Percentiles rank a stretch among this genome's conserved stretches.
phyloP scores from a whole-genome alignment of 2,329 filamentous ascomycete genomes.

The Ceratocystis cacaofunesta region DNA sequence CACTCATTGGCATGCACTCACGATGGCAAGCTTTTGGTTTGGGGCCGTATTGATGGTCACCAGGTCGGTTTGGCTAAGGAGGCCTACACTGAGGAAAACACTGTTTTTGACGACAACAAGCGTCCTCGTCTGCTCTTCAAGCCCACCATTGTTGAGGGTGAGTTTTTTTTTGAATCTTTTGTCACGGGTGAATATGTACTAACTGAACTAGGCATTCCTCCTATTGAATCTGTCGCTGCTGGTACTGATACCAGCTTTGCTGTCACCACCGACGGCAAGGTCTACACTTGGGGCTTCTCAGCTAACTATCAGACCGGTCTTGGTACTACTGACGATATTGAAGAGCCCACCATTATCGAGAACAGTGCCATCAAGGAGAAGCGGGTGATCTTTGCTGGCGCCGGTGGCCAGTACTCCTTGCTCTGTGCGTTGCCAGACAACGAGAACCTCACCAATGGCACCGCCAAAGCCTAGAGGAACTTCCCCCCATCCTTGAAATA shows the following conservation, averaged over 20 bases:
- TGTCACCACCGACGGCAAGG: conserved; percentile 53
- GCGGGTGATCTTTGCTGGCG: conserved; percentile 62
- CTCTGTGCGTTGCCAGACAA: conserved; percentile 33
- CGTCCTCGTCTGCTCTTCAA: conserved; percentile 48
- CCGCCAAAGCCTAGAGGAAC: conserved; percentile 12
- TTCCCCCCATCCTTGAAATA: not conserved
- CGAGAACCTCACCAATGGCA: conserved; percentile 22
- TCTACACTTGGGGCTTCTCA: conserved; percentile 69
- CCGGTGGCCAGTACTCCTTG: conserved; percentile 73
- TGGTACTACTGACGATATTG: conserved; percentile 51
- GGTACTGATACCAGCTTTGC: conserved; percentile 63
- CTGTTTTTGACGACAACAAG: conserved; percentile 48
- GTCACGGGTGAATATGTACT: no score
- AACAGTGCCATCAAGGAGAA: conserved; percentile 68
- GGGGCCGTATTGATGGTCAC: conserved; percentile 41
- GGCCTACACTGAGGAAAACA: conserved; percentile 32
- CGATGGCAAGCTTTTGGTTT: conserved; percentile 42
- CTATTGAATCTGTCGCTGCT: conserved; percentile 34
- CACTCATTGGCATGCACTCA: conserved; percentile 54
- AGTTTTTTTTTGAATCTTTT: conserved; percentile 4
- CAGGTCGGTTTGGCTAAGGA: conserved; percentile 43
- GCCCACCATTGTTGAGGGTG: conserved; percentile 22
- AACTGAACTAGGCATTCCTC: conserved; percentile 10
- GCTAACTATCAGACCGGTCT: conserved; percentile 67
- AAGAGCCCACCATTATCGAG: conserved; percentile 44